Percentiles rank a stretch among this genome's conserved stretches.
These are phyloP conservation scores for Diaporthe humulicola DNA, from an alignment of 2,329 filamentous ascomycete species.

Conservation along the genomic window DNA sequence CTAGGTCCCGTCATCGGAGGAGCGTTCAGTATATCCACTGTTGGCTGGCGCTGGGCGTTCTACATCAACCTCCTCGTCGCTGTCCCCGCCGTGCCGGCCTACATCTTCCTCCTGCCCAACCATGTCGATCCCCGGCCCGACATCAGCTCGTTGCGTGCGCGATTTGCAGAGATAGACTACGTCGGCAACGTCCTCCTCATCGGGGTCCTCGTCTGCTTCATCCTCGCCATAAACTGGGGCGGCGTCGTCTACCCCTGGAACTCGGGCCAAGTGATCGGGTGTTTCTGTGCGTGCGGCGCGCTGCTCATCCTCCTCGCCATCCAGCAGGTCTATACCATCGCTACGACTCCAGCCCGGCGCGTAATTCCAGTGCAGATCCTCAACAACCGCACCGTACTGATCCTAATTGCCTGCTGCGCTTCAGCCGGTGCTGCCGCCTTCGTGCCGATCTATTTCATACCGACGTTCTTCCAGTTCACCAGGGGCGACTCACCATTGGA, in stretches of 20 bases:
- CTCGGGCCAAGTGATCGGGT: conserved; percentile 39
- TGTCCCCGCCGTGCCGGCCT: conserved; percentile 25
- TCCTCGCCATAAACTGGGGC: conserved; percentile 36
- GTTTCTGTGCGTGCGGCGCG: conserved; percentile 36
- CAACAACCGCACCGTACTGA: background rate
- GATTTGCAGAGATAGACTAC: conserved; percentile 52
- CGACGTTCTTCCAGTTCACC: conserved; percentile 19
- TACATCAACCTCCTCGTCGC: conserved; percentile 37
- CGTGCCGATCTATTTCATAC: conserved; percentile 10
- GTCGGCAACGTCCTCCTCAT: conserved; percentile 33
- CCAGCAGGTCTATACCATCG: conserved; percentile 14
- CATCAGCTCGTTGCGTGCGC: background rate
- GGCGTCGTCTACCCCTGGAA: conserved; percentile 36
- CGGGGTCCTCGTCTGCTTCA: conserved; percentile 29
- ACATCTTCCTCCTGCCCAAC: conserved; percentile 18
- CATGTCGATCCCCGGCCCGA: conserved; percentile 39
- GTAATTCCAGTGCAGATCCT: conserved; percentile 11
- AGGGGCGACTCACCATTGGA: background rate
- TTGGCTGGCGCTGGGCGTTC: conserved; percentile 37
- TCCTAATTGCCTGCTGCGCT: conserved; percentile 8
- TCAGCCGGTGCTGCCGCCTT: conserved; percentile 4
- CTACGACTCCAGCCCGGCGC: background rate
- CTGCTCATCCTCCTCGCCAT: conserved; percentile 16
- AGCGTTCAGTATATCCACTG: conserved; percentile 21
- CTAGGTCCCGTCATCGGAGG: conserved; percentile 35